Percentiles rank a stretch among this genome's conserved stretches.
These are phyloP conservation scores for Pichia scutulata DNA, from an alignment of 805 yeast genomes.

Conservation along the genomic window DNA sequence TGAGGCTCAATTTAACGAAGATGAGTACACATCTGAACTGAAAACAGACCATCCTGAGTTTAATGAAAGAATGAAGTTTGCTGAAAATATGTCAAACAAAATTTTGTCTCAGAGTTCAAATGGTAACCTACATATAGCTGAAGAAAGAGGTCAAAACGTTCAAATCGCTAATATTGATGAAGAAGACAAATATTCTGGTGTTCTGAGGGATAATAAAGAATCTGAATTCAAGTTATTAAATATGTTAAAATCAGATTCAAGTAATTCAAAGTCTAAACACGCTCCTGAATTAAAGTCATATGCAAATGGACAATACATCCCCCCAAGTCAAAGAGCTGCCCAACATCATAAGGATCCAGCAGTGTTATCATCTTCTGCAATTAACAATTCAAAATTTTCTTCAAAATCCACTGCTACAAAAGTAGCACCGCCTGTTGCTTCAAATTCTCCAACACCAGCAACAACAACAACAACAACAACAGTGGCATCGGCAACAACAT, in stretches of 20 bases:
- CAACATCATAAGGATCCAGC: constrained; percentile 58
- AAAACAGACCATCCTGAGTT: constrained; percentile 69
- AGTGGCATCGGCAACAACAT: neutral
- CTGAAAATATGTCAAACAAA: constrained; percentile 75
- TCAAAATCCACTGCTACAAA: neutral
- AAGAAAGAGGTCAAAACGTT: constrained; percentile 73
- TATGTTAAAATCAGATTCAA: constrained; percentile 14
- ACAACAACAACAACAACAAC: neutral
- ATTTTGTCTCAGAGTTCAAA: constrained; percentile 60
- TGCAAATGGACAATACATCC: constrained; percentile 39
- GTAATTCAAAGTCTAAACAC: neutral
- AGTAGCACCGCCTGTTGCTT: neutral
- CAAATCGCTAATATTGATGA: constrained; percentile 90
- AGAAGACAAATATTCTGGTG: constrained; percentile 95
- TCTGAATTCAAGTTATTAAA: constrained; percentile 21
- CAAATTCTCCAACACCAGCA: neutral
- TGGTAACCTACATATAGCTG: constrained; percentile 77
- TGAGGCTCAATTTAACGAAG: constrained; percentile 76
- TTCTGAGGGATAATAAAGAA: constrained; percentile 44
- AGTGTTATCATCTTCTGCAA: constrained; percentile 43
- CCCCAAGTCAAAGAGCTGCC: constrained; percentile 50
- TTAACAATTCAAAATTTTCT: neutral
- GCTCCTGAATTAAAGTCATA: constrained; percentile 15
- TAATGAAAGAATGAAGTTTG: constrained; percentile 52
- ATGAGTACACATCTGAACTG: constrained; percentile 74